Conservation (phyloP, 257 asterid genomes). For the Nicotiana knightiana region DNA sequence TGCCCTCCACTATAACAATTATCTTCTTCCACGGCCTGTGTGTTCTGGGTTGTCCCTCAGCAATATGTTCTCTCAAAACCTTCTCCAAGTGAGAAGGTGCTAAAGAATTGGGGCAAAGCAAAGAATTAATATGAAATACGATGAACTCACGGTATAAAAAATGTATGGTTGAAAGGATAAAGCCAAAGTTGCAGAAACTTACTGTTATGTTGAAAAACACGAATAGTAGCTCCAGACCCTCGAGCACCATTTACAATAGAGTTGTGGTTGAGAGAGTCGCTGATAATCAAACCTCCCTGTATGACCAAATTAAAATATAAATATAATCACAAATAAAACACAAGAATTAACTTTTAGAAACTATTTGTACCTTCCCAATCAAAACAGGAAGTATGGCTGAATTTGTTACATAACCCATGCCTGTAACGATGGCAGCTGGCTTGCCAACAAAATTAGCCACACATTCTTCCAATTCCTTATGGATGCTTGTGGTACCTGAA, state of each 20-base stretch:
- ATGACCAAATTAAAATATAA: slow-evolving; percentile 13
- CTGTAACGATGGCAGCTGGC: slow-evolving; percentile 88
- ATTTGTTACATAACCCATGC: slow-evolving; percentile 98
- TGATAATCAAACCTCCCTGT: slow-evolving; percentile 91
- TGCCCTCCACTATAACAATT: slow-evolving; percentile 95
- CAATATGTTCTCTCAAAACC: slow-evolving; percentile 84
- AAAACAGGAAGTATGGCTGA: slow-evolving; percentile 92
- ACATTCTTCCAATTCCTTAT: slow-evolving; percentile 75
- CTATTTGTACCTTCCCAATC: slow-evolving; percentile 65
- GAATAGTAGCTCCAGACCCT: slow-evolving; percentile 94
- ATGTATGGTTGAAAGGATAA: slow-evolving; percentile 4
- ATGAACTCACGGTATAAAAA: background rate
- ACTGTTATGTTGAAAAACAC: slow-evolving; percentile 98
- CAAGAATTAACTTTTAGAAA: background rate
- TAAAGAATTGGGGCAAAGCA: slow-evolving; percentile 25
- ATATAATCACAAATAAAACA: background rate
- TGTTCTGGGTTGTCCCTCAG: slow-evolving; percentile 96
- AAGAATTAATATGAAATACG: slow-evolving; percentile 6
- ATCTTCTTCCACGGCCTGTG: slow-evolving; percentile 99
- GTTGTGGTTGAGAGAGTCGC: slow-evolving; percentile 96
- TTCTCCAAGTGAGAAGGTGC: slow-evolving; percentile 93
- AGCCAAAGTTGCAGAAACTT: slow-evolving; percentile 22
- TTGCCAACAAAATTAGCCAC: slow-evolving; percentile 89
- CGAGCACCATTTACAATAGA: slow-evolving; percentile 98
- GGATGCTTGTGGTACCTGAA: slow-evolving; percentile 78